Percentiles rank a stretch among this genome's conserved stretches.
These are phyloP conservation scores for Avena sativa DNA, from an alignment of 176 grass and related monocot species.

Conservation along the genomic window DNA sequence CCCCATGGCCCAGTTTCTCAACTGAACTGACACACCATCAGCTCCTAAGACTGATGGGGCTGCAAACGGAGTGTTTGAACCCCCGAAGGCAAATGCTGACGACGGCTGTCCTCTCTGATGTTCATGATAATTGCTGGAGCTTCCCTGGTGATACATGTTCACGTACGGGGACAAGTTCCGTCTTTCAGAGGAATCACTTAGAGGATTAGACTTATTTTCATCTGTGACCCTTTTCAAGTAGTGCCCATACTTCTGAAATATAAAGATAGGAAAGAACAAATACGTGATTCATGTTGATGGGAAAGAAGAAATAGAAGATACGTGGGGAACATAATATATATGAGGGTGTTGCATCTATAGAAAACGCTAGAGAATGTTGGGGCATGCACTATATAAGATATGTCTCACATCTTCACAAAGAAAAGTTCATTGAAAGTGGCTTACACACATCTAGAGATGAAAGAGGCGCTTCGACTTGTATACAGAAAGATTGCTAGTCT, in stretches of 20 bases:
- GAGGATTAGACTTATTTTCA: neutral
- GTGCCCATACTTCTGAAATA: constrained; percentile 69
- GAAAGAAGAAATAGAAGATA: neutral
- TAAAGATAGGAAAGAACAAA: constrained; percentile 4
- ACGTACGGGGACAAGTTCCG: constrained; percentile 27
- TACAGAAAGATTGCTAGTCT: neutral
- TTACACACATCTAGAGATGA: neutral
- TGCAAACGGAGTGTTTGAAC: constrained; percentile 20
- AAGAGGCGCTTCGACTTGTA: neutral
- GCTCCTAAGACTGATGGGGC: constrained; percentile 9
- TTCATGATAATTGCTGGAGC: neutral
- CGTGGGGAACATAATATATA: neutral
- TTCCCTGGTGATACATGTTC: neutral
- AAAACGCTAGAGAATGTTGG: constrained; percentile 5
- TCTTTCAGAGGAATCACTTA: constrained; percentile 24
- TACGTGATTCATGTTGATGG: constrained; percentile 36
- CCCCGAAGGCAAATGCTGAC: neutral
- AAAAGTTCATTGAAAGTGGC: neutral
- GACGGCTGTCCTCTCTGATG: constrained; percentile 13
- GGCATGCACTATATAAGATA: constrained; percentile 1
- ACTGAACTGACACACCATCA: neutral
- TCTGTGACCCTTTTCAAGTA: constrained; percentile 49
- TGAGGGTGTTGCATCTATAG: neutral
- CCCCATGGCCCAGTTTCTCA: constrained; percentile 20
- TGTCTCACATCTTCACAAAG: neutral